Evolutionary conservation across 805 yeast genomes (phyloP), one percentile per base, ranked within the genome.

Genomic region (Candida quercuum): DNA sequence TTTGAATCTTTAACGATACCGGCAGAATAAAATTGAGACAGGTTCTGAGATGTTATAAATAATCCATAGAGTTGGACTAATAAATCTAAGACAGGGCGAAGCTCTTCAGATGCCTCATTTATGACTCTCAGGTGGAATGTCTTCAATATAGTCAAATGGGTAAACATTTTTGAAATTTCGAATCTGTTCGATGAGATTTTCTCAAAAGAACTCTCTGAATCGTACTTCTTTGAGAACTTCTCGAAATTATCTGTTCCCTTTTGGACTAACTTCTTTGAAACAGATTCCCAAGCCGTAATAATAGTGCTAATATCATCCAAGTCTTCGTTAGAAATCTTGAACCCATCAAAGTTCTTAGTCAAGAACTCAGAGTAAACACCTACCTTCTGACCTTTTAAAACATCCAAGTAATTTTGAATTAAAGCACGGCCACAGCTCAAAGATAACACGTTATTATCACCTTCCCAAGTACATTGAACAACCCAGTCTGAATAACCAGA

Each of bases 401-500:
- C 39, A 18, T 60, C 56, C 30, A 56, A 47, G 39, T 58, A 63
- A 42, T 64, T 65, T 41, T 67, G 67, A 24, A 67, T 47, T 31
- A 67, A 59, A 9, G 93, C 77, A 56, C 91, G 79, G 35, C 96
- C 97, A 46, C 86, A 74, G 40, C 87, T 81, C 61, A 86, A 75
- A 3, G 86, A 82, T 46, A 88, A 69, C 27, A 88, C 82, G 52
- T 79, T 88, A 67, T 88, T 89, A 60, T 88, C 97, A 60, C 97
- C 97, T 68, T 88, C 97, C 97, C 96, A 89, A 20, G 96, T 88
- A 63, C 96, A 87, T 66, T 89, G 96, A 28, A 88, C 96, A 14
- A 82, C 96, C 86, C 95, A 91, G 60, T 88, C 97, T 43, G 75
- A 74, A 65, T 76, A 86, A 11, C 86, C 87, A 54, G 79, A 83